Evolutionary conservation across 495 filamentous ascomycete genomes (phyloP).

Genomic region (Penicillium alfredii): DNA sequence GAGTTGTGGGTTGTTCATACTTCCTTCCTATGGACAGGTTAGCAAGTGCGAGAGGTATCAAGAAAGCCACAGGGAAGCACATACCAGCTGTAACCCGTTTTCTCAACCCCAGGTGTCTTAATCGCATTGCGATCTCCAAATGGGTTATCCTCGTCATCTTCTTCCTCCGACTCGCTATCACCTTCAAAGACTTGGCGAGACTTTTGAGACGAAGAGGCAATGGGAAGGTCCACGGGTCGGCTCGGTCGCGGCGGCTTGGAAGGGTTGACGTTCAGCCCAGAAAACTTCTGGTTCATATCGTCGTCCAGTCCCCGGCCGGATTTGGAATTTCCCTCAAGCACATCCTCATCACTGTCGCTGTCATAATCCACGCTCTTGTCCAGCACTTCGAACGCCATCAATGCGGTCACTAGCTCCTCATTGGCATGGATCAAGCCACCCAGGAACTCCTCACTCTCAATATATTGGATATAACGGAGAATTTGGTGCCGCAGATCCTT

Average conservation of each 20-base stretch:
- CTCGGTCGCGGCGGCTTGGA: slow-evolving; percentile 37
- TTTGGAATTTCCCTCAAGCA: slow-evolving; percentile 32
- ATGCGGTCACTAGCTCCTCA: slow-evolving; percentile 78
- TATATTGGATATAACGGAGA: slow-evolving; percentile 78
- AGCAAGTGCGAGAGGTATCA: not conserved
- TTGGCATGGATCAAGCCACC: slow-evolving; percentile 77
- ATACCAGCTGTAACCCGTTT: slow-evolving; percentile 50
- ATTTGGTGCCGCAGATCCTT: slow-evolving; percentile 79
- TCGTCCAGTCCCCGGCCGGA: slow-evolving; percentile 24
- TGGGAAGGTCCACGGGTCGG: slow-evolving; percentile 27
- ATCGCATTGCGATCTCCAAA: slow-evolving; percentile 74
- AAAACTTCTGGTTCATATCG: slow-evolving; percentile 33
- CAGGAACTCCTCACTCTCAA: slow-evolving; percentile 78
- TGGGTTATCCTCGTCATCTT: slow-evolving; percentile 66
- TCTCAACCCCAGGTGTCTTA: slow-evolving; percentile 52
- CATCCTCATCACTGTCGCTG: slow-evolving; percentile 76
- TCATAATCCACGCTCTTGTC: slow-evolving; percentile 96
- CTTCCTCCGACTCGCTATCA: slow-evolving; percentile 45
- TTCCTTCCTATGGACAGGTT: slow-evolving; percentile 16
- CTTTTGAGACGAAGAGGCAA: slow-evolving; percentile 23
- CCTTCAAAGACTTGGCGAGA: slow-evolving; percentile 23
- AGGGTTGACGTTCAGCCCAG: slow-evolving; percentile 37
- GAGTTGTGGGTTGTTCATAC: no score
- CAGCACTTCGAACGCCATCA: slow-evolving; percentile 90
- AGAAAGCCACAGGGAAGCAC: slow-evolving; percentile 2